phyloP scores from a whole-genome alignment of 257 asterid genomes.

The Echites panduratus region DNA sequence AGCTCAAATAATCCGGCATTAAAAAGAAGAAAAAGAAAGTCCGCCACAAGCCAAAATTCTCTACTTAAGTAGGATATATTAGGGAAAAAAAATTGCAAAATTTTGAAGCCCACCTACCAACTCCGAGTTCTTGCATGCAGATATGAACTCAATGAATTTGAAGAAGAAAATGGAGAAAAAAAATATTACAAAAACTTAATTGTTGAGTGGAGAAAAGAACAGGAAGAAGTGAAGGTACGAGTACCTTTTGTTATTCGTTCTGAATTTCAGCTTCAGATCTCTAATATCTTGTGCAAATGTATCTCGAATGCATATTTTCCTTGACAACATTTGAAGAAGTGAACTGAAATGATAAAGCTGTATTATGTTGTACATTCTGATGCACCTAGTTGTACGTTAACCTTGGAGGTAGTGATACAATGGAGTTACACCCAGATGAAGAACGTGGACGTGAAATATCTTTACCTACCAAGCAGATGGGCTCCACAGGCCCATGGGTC shows the following conservation, averaged over 20 bases:
- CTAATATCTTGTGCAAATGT: background rate
- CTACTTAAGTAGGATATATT: background rate
- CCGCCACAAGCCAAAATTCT: background rate
- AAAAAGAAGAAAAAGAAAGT: background rate
- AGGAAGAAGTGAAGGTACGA: background rate
- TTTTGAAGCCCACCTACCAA: background rate
- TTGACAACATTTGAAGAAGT: background rate
- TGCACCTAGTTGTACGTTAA: background rate
- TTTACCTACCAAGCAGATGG: background rate
- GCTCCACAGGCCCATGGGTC: background rate
- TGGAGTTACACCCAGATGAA: background rate
- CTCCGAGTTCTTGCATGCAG: background rate
- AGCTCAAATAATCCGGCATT: background rate
- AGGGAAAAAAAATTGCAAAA: background rate
- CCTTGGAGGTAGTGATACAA: background rate
- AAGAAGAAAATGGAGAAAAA: background rate
- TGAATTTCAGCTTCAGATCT: background rate
- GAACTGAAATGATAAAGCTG: background rate
- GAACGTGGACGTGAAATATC: background rate
- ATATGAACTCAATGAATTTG: background rate
- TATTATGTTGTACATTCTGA: background rate
- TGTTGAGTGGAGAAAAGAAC: background rate
- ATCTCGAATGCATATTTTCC: background rate
- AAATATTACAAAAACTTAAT: background rate
- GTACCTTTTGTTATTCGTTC: background rate